A percentile compares a stretch with the other conserved stretches of the same genome.
Evolutionary conservation across 1,284 basidiomycete genomes (phyloP).

Genomic region (Fereydounia khargensis): DNA sequence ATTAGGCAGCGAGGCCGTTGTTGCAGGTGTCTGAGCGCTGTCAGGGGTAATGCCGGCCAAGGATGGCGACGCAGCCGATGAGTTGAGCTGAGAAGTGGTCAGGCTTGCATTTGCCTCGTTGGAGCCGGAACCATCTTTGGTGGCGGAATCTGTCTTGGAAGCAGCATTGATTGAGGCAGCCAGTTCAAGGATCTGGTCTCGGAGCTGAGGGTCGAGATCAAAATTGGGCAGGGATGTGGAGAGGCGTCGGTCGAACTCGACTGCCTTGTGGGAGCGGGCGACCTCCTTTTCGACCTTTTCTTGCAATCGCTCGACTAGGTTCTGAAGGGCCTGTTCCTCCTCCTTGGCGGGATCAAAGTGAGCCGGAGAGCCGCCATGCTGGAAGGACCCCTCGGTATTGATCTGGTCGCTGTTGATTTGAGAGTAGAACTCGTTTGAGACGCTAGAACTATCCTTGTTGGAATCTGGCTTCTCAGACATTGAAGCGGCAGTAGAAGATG

Average conservation of each 20-base stretch:
- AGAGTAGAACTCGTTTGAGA: conserved; percentile 13
- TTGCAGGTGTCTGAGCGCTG: conserved; percentile 6
- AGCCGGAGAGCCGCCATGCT: conserved; percentile 3
- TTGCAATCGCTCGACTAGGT: conserved; percentile 69
- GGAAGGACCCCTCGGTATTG: conserved; percentile 3
- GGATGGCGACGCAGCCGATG: conserved; percentile 1
- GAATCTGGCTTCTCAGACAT: conserved; percentile 3
- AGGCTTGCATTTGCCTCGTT: neutral
- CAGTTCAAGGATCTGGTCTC: conserved; percentile 67
- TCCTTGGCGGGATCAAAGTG: conserved; percentile 39
- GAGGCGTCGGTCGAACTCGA: conserved; percentile 79
- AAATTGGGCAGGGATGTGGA: conserved; percentile 69
- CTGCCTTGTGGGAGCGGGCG: conserved; percentile 67
- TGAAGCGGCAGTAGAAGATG: conserved; percentile 1
- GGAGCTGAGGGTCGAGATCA: conserved; percentile 66
- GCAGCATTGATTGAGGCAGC: conserved; percentile 44
- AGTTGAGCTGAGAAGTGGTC: neutral
- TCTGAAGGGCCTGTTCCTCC: conserved; percentile 52
- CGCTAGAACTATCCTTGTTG: neutral
- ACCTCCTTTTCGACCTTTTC: conserved; percentile 89
- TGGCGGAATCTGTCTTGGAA: neutral
- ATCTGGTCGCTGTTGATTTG: conserved; percentile 22
- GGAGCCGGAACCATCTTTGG: neutral
- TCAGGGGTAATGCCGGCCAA: conserved; percentile 1
- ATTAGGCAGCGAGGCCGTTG: conserved; percentile 7